Percentiles rank a stretch among this genome's conserved stretches.
These are phyloP conservation scores for Schrenkiella parvula DNA, from an alignment of 345 rosid species.

Conservation along the genomic window DNA sequence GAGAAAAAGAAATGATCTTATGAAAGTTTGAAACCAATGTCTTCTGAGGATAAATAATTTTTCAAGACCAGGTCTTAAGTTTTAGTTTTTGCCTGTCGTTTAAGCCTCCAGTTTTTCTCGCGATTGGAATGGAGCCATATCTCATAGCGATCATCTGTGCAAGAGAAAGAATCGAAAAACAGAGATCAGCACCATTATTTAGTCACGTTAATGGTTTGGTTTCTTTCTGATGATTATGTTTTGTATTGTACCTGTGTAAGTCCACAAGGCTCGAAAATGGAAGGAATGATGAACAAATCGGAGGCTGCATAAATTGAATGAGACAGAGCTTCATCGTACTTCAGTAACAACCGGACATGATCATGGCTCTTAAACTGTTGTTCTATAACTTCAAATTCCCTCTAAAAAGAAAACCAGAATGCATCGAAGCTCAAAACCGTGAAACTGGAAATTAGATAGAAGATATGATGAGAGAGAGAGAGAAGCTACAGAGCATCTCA, in stretches of 20 bases:
- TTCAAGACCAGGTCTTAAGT: not conserved
- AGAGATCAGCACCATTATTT: not conserved
- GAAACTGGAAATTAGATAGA: not conserved
- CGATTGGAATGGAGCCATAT: slow-evolving; percentile 84
- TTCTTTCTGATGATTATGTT: not conserved
- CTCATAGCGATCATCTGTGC: slow-evolving; percentile 93
- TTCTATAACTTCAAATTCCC: slow-evolving; percentile 88
- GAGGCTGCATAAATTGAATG: slow-evolving; percentile 84
- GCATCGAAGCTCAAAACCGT: not conserved
- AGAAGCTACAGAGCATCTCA: not conserved
- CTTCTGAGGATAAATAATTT: not conserved
- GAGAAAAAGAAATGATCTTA: not conserved
- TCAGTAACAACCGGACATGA: slow-evolving; percentile 66
- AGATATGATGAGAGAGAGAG: not conserved
- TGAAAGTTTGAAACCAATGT: slow-evolving; percentile 1
- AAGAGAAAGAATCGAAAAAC: slow-evolving; percentile 4
- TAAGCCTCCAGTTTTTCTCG: slow-evolving; percentile 87
- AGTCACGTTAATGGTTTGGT: not conserved
- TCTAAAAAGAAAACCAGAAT: slow-evolving; percentile 38
- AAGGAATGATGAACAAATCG: slow-evolving; percentile 91
- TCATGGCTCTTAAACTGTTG: slow-evolving; percentile 63
- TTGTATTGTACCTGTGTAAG: slow-evolving; percentile 75
- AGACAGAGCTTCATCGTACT: slow-evolving; percentile 86
- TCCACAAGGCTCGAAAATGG: slow-evolving; percentile 98
- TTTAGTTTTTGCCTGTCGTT: slow-evolving; percentile 67